Evolutionary conservation across 2,329 filamentous ascomycete genomes (phyloP), one percentile per base, ranked within the genome.

Genomic region (Xenosphaeropsis pyriputrescens): DNA sequence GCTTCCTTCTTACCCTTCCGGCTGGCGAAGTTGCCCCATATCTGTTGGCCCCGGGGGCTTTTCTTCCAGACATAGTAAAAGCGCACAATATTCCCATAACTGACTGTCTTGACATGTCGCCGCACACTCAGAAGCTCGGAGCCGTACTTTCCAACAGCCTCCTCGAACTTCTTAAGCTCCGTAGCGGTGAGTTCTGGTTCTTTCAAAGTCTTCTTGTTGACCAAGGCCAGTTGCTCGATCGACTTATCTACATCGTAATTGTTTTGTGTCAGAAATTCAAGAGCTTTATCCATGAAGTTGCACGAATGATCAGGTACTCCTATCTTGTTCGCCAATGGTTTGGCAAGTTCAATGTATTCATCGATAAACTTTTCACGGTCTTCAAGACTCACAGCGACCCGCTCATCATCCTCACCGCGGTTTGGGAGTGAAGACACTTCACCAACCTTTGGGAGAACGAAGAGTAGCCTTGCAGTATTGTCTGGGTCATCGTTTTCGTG

Each of bases 21-120:
- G 9, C 84, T 85, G 36, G 84, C 76, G 50, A 82, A 94, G 46
- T 78, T 84, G 42, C 85, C 85, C 88, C 91, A 95, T 16, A 98
- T 77, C 49, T 91, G 77, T 53, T 74, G 79, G 31, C 91, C 91
- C 41, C 79, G 77, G 2, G 80, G 71, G 0, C 85, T 85, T 60
- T 96, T 96, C 63, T 98, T 98, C 91, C 91, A 98, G 46, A 84
- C 84, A 56, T 98, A 98, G 59, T 96, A 98, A 54, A 83, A 93
- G 3, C 91, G 82, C 18, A 93, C 85, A 43, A 95, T 80, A 41
- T 85, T 75, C 36, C 79, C 77, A 43, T 86, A 77, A 31, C 74
- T 75, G 47, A 91, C 75, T 0, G 79, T 84, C 57, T 85, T 88
- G 50, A 95, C 84, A 56, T 94, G 83, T 47, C 82, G 78, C 46